Evolutionary conservation across 805 yeast species (phyloP), one percentile per base, ranked within the genome.

Genomic region (Candida lessepsii): DNA sequence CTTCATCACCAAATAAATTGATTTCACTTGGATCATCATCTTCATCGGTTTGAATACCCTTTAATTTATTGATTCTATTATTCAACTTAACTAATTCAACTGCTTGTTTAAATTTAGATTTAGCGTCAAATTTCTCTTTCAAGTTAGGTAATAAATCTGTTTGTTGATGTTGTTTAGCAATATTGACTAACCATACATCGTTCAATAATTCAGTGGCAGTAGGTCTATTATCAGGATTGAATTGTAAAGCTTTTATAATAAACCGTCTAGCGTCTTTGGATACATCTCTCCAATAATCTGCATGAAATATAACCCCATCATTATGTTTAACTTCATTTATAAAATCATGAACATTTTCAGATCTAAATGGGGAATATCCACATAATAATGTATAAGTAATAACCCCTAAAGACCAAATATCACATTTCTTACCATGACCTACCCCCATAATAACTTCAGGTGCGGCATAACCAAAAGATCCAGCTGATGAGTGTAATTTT

Each of bases 341-440:
- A 57, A 93, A 91, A 40, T 86, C 95, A 40, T 73, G 76, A 1
- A 85, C 87, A 34, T 78, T 82, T 56, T 90, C 96, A 0, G 96
- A 80, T 37, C 90, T 67, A 61, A 91, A 88, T 3, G 98, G 96
- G 5, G 95, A 83, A 58, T 89, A 88, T 0, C 99, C 99, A 51
- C 93, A 88, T 32, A 91, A 70, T 33, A 90, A 65, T 0, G 97
- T 90, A 61, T 88, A 93, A 0, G 96, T 79, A 32, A 91, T 87
- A 7, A 91, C 95, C 25, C 99, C 99, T 28, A 91, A 58, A 1
- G 96, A 85, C 99, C 99, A 91, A 40, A 91, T 77, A 60, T 91
- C 99, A 64, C 96, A 91, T 1, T 96, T 91, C 54, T 86, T 87
- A 28, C 96, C 96, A 63, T 91, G 97, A 7, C 96, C 98, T 28